These are phyloP conservation scores for Plasmodium inui DNA, from an alignment of 169 alveolate species.

Conservation along the genomic window DNA sequence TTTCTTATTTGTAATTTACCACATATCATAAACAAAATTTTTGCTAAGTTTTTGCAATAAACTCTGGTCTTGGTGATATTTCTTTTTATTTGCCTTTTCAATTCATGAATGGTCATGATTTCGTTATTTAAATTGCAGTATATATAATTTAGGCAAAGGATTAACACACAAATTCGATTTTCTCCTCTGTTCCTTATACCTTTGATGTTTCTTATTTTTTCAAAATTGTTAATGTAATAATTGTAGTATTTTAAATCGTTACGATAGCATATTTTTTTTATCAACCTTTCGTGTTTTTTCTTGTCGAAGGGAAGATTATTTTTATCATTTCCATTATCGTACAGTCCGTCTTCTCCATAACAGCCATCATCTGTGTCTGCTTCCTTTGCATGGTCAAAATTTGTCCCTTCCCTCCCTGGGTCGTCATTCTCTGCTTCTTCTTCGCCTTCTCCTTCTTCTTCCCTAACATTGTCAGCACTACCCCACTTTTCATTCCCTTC, in stretches of 20 bases:
- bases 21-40: conserved; percentile 59
- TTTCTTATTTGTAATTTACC: conserved; percentile 34
- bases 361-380: background rate
- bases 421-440: background rate
- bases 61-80: conserved; percentile 38
- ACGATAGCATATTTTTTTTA: conserved; percentile 55
- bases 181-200: conserved; percentile 59
- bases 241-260: conserved; percentile 48
- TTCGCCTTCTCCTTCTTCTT: background rate
- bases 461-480: background rate
- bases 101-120: conserved; percentile 62
- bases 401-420: background rate
- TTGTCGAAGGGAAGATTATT: conserved; percentile 10
- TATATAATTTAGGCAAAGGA: conserved; percentile 54
- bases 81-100: conserved; percentile 60
- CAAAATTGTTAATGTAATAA: conserved; percentile 60
- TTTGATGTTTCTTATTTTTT: conserved; percentile 62
- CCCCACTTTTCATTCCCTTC: background rate
- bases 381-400: background rate
- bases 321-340: background rate
- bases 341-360: conserved; percentile 15
- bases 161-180: conserved; percentile 66
- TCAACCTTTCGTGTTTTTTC: conserved; percentile 25
- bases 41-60: conserved; percentile 59
- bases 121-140: conserved; percentile 69